Base-by-base conservation (phyloP, 352 stramenopile species). In the Phytophthora sp. region DNA sequence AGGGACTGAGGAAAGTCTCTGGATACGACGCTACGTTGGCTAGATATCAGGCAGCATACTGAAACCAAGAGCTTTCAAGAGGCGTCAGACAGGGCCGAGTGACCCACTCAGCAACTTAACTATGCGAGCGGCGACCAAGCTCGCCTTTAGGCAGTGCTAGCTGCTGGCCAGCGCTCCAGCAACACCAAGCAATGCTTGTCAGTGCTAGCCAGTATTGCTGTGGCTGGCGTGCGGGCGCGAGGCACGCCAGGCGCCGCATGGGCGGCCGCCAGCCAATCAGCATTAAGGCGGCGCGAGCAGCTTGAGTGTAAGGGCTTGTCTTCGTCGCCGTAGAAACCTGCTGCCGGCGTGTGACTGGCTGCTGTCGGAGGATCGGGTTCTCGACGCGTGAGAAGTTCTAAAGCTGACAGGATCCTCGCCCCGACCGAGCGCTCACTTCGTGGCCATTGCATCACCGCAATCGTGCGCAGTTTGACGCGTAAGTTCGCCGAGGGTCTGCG, bases 31-130 rank as follows among this genome's bases (percentile, higher is more conserved):
- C 45, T 15, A 58, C 60, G 60, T 63, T 63, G 60, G 3, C 32
- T 24, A 53, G 53, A 69, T 58, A 59, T 69, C 60, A 68, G 31
- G 3, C 30, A 20, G 17, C 42, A 62, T 67, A 62, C 31, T 62
- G 42, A 21, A 67, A 55, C 4, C 41, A 61, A 56, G 50, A 62
- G 23, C 43, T 31, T 12, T 9, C 15, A 53, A 41, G 30, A 38
- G 48, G 39, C 57, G 49, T 63, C 60, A 57, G 52, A 68, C 52
- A 53, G 52, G 60, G 13, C 39, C 17, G 23, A 34, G 20, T 43
- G 31, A 58, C 44, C 53, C 54, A 37, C 63, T 62, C 43, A 37
- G 6, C 41, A 21, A 21, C 41, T 62, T 38, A 30, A 13, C n/a
- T 27, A 44, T n/a, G n/a, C n/a, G n/a, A n/a, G n/a, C 11, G 26